phyloP scores from a whole-genome alignment of 805 yeast species.

The Saccharomycopsis amapae region DNA sequence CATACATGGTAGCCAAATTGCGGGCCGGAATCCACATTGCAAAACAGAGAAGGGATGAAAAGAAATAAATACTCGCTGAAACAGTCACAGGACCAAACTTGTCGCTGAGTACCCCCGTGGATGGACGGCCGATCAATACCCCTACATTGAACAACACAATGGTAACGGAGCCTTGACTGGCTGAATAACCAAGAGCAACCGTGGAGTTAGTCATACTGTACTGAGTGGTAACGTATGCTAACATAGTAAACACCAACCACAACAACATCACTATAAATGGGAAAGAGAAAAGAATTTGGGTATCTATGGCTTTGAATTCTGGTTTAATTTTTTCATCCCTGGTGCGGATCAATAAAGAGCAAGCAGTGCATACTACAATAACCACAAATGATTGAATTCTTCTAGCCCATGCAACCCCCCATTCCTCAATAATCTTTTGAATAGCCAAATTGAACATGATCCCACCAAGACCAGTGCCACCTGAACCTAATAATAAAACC shows the following conservation, averaged over 20 bases:
- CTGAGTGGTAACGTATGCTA: slow-evolving; percentile 55
- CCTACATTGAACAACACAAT: slow-evolving; percentile 57
- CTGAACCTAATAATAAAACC: slow-evolving; percentile 33
- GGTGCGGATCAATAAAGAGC: slow-evolving; percentile 32
- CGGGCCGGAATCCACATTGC: slow-evolving; percentile 55
- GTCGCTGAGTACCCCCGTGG: slow-evolving; percentile 46
- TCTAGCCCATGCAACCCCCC: slow-evolving; percentile 30
- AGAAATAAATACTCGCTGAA: slow-evolving; percentile 33
- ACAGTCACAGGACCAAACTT: slow-evolving; percentile 45
- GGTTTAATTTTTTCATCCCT: slow-evolving; percentile 33
- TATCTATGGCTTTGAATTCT: slow-evolving; percentile 36
- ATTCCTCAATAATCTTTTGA: slow-evolving; percentile 29
- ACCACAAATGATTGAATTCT: slow-evolving; percentile 34
- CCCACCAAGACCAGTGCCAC: slow-evolving; percentile 41
- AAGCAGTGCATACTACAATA: slow-evolving; percentile 30
- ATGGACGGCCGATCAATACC: slow-evolving; percentile 48
- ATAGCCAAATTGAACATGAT: slow-evolving; percentile 34
- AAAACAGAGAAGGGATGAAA: slow-evolving; percentile 26
- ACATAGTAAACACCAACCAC: slow-evolving; percentile 41
- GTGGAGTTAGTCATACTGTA: slow-evolving; percentile 57
- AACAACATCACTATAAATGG: slow-evolving; percentile 38
- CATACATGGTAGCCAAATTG: slow-evolving; percentile 48
- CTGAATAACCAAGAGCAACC: slow-evolving; percentile 48
- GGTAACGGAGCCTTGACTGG: slow-evolving; percentile 49
- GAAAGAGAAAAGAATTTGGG: slow-evolving; percentile 31